Evolutionary conservation across 2,329 filamentous ascomycete genomes (phyloP).

Genomic region (Keithomyces neogunnii): DNA sequence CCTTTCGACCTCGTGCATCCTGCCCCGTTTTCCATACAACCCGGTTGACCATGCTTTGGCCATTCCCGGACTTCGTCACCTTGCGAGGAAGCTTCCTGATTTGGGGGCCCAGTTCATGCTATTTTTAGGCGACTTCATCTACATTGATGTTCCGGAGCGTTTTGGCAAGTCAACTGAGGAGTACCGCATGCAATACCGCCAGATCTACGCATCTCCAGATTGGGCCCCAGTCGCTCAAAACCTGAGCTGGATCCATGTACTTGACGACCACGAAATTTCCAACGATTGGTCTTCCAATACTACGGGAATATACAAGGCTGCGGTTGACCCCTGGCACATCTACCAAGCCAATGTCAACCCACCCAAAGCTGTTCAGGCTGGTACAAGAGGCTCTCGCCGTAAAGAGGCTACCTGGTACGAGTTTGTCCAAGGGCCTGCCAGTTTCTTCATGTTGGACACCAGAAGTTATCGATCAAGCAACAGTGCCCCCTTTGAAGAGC

Average conservation of each 20-base stretch:
- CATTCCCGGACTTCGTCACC: conserved; percentile 69
- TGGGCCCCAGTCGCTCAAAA: conserved; percentile 70
- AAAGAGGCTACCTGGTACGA: conserved; percentile 72
- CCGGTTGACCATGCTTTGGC: conserved; percentile 74
- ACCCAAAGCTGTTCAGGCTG: conserved; percentile 49
- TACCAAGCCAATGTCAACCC: conserved; percentile 86
- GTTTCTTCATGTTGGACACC: conserved; percentile 93
- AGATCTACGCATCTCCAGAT: conserved; percentile 91
- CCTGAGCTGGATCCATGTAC: conserved; percentile 94
- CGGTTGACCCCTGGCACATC: conserved; percentile 74
- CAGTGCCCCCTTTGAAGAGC: conserved; percentile 46
- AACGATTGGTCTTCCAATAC: conserved; percentile 76
- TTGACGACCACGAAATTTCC: conserved; percentile 93
- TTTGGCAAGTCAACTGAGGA: conserved; percentile 65
- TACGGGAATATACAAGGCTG: conserved; percentile 36
- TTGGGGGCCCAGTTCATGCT: conserved; percentile 71
- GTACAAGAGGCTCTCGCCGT: conserved; percentile 26
- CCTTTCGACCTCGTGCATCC: conserved; percentile 85
- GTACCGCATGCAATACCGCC: conserved; percentile 86
- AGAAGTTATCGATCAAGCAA: conserved; percentile 74
- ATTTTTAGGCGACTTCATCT: conserved; percentile 84
- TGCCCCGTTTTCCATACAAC: conserved; percentile 83
- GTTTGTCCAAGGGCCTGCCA: conserved; percentile 82
- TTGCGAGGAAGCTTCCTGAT: conserved; percentile 63
- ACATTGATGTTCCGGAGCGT: conserved; percentile 77